phyloP scores from a whole-genome alignment of 2,329 filamentous ascomycete species.

The Colletotrichum tabaci region DNA sequence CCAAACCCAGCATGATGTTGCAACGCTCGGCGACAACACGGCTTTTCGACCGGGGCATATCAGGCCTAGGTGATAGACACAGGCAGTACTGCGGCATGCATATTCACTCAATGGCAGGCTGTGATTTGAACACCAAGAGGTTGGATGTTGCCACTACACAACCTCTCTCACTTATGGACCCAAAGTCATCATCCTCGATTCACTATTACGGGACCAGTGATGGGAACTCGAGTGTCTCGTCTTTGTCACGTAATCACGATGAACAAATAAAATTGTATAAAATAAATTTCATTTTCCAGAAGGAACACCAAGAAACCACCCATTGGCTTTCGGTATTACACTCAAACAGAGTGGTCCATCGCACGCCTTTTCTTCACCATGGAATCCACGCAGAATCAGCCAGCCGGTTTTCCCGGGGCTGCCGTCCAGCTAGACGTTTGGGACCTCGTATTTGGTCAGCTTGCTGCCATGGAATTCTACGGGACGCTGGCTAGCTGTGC shows the following conservation, averaged over 20 bases:
- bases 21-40: neutral
- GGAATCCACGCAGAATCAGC: neutral
- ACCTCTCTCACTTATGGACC: neutral
- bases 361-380: neutral
- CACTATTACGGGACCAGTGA: neutral
- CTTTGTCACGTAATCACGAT: neutral
- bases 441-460: constrained; percentile 1
- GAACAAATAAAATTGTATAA: no score
- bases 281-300: no score
- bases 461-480: neutral
- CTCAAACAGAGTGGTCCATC: no score
- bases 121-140: neutral
- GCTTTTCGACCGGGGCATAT: neutral
- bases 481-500: constrained; percentile 17
- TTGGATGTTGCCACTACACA: neutral
- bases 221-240: no score
- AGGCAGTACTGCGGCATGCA: neutral
- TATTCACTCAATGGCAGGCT: neutral
- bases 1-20: neutral
- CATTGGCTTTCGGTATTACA: neutral
- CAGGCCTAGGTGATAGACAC: neutral
- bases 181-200: no score
- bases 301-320: neutral
- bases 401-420: neutral
- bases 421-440: constrained; percentile 1